Conservation (phyloP, 345 rosid genomes). For the Melaleuca quinquenervia region DNA sequence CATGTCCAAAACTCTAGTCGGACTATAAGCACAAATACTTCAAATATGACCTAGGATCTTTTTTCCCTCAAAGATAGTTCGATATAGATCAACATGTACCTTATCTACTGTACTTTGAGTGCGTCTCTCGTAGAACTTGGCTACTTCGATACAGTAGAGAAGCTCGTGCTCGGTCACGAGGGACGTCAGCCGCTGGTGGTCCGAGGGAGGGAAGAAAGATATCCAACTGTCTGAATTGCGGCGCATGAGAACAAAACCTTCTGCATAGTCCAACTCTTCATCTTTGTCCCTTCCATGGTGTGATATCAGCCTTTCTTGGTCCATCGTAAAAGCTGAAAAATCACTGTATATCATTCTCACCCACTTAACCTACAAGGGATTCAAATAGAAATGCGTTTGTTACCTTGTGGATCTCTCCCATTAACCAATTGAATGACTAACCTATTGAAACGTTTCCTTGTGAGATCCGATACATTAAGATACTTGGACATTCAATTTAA, state of each 20-base stretch:
- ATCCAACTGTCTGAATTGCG: background rate
- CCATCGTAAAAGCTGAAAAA: background rate
- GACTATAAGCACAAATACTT: background rate
- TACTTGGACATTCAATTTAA: background rate
- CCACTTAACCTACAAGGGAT: conserved; percentile 4
- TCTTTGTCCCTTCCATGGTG: background rate
- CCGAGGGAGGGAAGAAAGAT: background rate
- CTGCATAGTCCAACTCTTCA: background rate
- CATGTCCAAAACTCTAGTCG: background rate
- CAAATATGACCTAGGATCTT: background rate
- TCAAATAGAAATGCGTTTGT: background rate
- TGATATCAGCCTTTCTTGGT: conserved; percentile 6
- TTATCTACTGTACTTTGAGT: background rate
- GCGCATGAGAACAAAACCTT: conserved; percentile 1
- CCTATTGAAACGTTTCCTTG: background rate
- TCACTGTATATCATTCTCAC: background rate
- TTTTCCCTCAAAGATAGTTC: background rate
- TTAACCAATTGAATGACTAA: background rate
- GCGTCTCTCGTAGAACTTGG: background rate
- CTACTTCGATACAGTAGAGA: conserved; percentile 9
- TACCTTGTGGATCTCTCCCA: background rate
- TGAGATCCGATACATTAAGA: background rate
- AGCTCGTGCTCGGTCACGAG: background rate
- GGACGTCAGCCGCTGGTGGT: background rate
- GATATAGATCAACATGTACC: background rate